These are phyloP conservation scores for Prunus davidiana DNA, from an alignment of 306 rosid species.

Conservation along the genomic window DNA sequence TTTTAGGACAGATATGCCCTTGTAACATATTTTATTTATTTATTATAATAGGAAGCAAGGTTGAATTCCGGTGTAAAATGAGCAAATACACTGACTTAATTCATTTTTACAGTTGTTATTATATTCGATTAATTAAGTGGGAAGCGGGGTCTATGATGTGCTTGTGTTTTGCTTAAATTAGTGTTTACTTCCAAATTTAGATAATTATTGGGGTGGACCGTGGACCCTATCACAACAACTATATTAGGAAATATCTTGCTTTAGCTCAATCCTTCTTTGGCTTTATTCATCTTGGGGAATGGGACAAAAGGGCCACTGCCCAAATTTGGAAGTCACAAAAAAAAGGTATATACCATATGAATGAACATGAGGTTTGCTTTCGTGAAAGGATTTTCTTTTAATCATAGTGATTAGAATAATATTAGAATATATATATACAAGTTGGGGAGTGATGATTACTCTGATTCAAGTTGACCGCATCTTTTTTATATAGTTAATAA, in stretches of 20 bases:
- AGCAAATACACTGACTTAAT: no score
- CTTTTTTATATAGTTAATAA: neutral
- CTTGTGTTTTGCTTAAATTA: neutral
- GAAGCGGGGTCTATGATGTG: neutral
- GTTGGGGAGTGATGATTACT: neutral
- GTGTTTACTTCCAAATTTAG: constrained; percentile 29
- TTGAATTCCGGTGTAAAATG: no score
- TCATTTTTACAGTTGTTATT: no score
- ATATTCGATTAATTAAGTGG: neutral
- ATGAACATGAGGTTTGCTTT: constrained; percentile 6
- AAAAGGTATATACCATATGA: no score
- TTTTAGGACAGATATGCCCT: constrained; percentile 41
- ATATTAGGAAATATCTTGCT: constrained; percentile 29
- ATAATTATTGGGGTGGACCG: constrained; percentile 19
- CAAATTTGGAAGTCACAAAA: neutral
- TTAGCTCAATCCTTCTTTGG: neutral
- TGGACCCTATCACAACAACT: constrained; percentile 24
- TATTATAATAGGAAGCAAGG: no score
- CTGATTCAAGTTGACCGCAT: neutral
- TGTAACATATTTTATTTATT: neutral
- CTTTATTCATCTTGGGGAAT: neutral
- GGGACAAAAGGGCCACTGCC: neutral
- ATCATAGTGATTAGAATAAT: constrained; percentile 1
- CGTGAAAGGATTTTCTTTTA: neutral
- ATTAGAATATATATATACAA: neutral